Evolutionary conservation across 164 flowering plant genomes (phyloP).

Genomic region (Aristolochia fimbriata): DNA sequence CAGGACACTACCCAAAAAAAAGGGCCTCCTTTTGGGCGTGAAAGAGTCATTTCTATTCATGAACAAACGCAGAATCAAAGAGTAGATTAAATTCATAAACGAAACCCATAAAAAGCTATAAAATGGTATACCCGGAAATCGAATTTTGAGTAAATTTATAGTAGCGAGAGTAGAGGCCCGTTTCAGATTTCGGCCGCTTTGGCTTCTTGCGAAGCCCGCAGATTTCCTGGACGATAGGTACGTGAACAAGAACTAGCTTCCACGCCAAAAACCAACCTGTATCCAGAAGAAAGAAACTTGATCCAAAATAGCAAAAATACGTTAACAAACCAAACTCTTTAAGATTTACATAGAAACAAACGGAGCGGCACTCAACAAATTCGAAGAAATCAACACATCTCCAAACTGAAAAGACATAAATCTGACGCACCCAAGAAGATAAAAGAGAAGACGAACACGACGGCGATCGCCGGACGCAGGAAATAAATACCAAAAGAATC

Average conservation of each 20-base stretch:
- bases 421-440: conserved; percentile 38
- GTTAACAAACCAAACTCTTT: not conserved
- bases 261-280: conserved; percentile 85
- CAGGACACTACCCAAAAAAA: no score
- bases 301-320: not conserved
- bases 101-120: no score
- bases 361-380: not conserved
- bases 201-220: conserved; percentile 58
- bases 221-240: conserved; percentile 88
- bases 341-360: no score
- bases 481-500: conserved; percentile 28
- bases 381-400: not conserved
- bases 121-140: no score
- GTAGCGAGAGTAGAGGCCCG: conserved; percentile 33
- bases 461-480: conserved; percentile 55
- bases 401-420: not conserved
- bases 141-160: conserved; percentile 7
- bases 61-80: no score
- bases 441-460: conserved; percentile 41
- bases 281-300: conserved; percentile 1
- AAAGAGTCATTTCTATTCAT: no score
- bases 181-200: conserved; percentile 35
- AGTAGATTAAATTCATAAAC: no score
- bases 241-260: conserved; percentile 83
- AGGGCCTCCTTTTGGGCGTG: no score